A percentile compares a stretch with the other conserved stretches of the same genome.
Evolutionary conservation across 192 early-diverging fungal species (phyloP).

Genomic region (Entophlyctis luteolus): DNA sequence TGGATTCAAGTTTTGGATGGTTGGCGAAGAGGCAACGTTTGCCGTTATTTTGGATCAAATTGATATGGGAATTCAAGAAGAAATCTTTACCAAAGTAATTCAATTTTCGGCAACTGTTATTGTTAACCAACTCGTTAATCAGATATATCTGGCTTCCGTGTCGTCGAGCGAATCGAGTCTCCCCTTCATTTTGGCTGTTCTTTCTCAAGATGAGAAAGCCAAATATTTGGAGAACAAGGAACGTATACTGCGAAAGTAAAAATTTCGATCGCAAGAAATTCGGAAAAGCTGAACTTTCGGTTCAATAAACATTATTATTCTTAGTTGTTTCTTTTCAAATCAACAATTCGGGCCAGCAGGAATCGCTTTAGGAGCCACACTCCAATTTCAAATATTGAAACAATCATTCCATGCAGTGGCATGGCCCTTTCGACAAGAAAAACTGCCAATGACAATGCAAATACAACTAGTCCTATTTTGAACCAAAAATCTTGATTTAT

Average conservation of each 20-base stretch:
- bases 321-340: conserved; percentile 11
- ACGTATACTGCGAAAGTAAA: background rate
- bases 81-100: background rate
- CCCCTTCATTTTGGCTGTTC: no score
- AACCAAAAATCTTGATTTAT: conserved; percentile 21
- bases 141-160: no score
- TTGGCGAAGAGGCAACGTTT: background rate
- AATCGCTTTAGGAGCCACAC: conserved; percentile 3
- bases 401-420: conserved; percentile 14
- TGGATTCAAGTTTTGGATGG: background rate
- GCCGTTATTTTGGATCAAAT: background rate
- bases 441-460: conserved; percentile 1
- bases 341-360: conserved; percentile 6
- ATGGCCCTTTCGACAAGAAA: conserved; percentile 19
- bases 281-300: background rate
- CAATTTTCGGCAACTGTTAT: no score
- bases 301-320: no score
- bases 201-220: no score
- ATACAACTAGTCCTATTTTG: conserved; percentile 5
- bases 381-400: background rate
- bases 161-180: no score
- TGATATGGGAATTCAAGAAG: background rate
- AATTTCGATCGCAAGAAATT: background rate
- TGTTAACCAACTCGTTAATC: no score
- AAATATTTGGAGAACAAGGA: no score